Percentiles rank a stretch among this genome's conserved stretches.
Conservation (phyloP, 1,284 basidiomycete genomes). For the Thecaphora thlaspeos region DNA sequence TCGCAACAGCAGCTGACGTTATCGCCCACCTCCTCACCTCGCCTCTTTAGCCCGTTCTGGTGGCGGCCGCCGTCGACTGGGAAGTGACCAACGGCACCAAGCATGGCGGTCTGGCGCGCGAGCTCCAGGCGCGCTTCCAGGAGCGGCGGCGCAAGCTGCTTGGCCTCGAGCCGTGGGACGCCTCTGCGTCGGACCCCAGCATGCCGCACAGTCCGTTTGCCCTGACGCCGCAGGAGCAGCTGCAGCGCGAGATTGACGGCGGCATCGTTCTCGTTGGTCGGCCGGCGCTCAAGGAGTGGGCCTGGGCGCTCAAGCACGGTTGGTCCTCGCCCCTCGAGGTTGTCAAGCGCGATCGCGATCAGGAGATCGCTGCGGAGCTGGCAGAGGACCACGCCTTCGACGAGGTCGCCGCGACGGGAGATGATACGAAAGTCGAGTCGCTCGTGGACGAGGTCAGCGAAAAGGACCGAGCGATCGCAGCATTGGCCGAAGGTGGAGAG, state of each 20-base stretch:
- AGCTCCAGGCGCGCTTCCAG: slow-evolving; percentile 72
- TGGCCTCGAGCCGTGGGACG: slow-evolving; percentile 51
- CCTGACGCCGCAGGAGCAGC: slow-evolving; percentile 65
- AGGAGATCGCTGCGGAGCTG: slow-evolving; percentile 70
- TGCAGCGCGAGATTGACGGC: slow-evolving; percentile 71
- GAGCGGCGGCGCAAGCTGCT: slow-evolving; percentile 63
- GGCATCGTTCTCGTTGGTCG: slow-evolving; percentile 86
- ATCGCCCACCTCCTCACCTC: slow-evolving; percentile 55
- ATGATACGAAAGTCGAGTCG: neutral
- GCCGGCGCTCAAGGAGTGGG: slow-evolving; percentile 89
- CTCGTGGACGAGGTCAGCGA: slow-evolving; percentile 21
- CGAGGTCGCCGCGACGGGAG: slow-evolving; percentile 60
- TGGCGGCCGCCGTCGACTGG: slow-evolving; percentile 91
- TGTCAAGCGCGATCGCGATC: slow-evolving; percentile 67
- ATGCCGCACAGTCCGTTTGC: slow-evolving; percentile 65
- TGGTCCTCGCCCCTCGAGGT: slow-evolving; percentile 69
- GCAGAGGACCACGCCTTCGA: slow-evolving; percentile 76
- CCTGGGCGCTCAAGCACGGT: slow-evolving; percentile 78
- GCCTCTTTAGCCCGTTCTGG: slow-evolving; percentile 71
- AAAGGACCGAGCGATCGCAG: slow-evolving; percentile 17
- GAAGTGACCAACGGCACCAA: slow-evolving; percentile 77
- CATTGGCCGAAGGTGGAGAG: slow-evolving; percentile 24
- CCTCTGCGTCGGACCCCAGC: slow-evolving; percentile 28
- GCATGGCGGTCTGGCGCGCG: slow-evolving; percentile 77
- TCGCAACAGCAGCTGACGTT: too few relatives aligned